Percentiles rank a stretch among this genome's conserved stretches.
phyloP scores from a whole-genome alignment of 257 asterid genomes.

The Craterostigma plantagineum region DNA sequence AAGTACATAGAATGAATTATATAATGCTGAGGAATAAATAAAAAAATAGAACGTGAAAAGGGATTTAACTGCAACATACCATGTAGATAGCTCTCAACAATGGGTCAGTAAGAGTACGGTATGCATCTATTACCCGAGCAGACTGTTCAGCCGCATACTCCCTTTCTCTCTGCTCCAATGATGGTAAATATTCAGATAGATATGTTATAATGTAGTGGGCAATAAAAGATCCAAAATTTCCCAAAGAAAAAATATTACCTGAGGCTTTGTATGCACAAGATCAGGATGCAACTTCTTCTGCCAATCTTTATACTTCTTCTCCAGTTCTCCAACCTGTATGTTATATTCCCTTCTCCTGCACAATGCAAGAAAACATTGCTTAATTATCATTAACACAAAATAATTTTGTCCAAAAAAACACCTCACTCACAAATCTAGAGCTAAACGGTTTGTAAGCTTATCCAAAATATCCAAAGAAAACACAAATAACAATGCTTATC shows the following conservation, averaged over 20 bases:
- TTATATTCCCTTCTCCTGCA: slow-evolving; percentile 45
- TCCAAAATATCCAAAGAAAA: too few relatives aligned
- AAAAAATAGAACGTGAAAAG: neutral
- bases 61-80: slow-evolving; percentile 35
- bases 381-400: neutral
- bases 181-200: neutral
- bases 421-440: too few relatives aligned
- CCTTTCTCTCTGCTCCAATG: slow-evolving; percentile 49
- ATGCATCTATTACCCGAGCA: slow-evolving; percentile 76
- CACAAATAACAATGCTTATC: too few relatives aligned
- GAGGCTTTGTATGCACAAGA: slow-evolving; percentile 75
- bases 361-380: neutral
- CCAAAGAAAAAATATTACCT: slow-evolving; percentile 20
- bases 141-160: slow-evolving; percentile 94
- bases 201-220: too few relatives aligned
- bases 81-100: slow-evolving; percentile 65
- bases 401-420: neutral
- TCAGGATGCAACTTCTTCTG: slow-evolving; percentile 98
- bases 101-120: slow-evolving; percentile 65
- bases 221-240: neutral
- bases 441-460: too few relatives aligned
- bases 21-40: too few relatives aligned
- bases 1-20: neutral
- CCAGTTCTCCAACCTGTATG: slow-evolving; percentile 38
- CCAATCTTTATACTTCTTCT: slow-evolving; percentile 79